A percentile compares a stretch with the other conserved stretches of the same genome.
Conservation (phyloP, 192 early-diverging fungal genomes). For the Backusella australiensis region DNA sequence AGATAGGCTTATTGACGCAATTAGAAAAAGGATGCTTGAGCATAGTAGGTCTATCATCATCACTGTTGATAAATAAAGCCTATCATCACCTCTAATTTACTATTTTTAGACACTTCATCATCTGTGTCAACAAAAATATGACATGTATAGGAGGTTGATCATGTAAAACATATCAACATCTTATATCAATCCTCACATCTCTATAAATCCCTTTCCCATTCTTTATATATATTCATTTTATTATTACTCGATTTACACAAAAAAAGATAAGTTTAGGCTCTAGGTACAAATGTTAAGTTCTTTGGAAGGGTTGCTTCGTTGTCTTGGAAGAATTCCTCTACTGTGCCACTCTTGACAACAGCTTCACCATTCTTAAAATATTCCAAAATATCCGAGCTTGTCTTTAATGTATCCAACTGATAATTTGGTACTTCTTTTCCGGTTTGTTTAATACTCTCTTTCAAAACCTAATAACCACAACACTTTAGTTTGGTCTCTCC, state of each 20-base stretch:
- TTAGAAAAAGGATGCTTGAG: too few relatives aligned
- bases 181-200: too few relatives aligned
- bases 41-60: too few relatives aligned
- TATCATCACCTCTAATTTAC: too few relatives aligned
- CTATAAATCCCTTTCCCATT: not conserved
- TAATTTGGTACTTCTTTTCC: slow-evolving; percentile 38
- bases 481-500: not conserved
- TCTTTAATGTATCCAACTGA: slow-evolving; percentile 37
- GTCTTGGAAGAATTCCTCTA: slow-evolving; percentile 20
- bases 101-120: too few relatives aligned
- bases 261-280: not conserved
- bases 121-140: too few relatives aligned
- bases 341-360: not conserved
- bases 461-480: slow-evolving; percentile 25
- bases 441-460: slow-evolving; percentile 32
- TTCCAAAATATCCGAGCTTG: slow-evolving; percentile 31
- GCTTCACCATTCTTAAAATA: slow-evolving; percentile 26
- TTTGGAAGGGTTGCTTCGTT: slow-evolving; percentile 15
- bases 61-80: too few relatives aligned
- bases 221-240: not conserved
- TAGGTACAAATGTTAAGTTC: slow-evolving; percentile 26
- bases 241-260: not conserved
- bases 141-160: too few relatives aligned
- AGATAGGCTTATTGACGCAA: too few relatives aligned
- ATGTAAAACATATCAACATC: too few relatives aligned